Percentiles rank a stretch among this genome's conserved stretches.
These are phyloP conservation scores for Scheffersomyces segobiensis DNA, from an alignment of 1,139 yeast genomes.

Conservation along the genomic window DNA sequence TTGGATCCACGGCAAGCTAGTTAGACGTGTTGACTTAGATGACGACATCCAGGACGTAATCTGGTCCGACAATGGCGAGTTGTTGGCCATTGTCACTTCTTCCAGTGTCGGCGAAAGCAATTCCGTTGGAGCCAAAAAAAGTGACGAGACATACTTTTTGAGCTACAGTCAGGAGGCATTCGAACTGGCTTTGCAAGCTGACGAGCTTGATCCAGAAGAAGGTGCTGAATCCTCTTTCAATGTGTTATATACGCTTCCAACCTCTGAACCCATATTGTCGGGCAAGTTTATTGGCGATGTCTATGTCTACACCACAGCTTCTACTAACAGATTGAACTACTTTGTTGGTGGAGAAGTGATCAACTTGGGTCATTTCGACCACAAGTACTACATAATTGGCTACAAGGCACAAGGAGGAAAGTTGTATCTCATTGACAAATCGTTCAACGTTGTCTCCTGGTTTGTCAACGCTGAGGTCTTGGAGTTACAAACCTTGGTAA, in stretches of 20 bases:
- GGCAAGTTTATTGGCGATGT: constrained; percentile 98
- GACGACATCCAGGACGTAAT: constrained; percentile 74
- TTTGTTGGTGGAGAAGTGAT: constrained; percentile 93
- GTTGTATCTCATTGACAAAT: constrained; percentile 88
- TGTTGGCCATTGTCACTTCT: constrained; percentile 73
- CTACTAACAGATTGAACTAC: constrained; percentile 86
- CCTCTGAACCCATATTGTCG: constrained; percentile 71
- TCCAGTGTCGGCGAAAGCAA: constrained; percentile 14
- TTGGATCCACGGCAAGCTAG: constrained; percentile 86
- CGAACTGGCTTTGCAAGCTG: constrained; percentile 60
- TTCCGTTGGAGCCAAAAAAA: constrained; percentile 28
- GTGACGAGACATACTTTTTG: constrained; percentile 77
- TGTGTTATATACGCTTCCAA: constrained; percentile 73
- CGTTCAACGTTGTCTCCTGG: constrained; percentile 80
- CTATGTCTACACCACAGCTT: constrained; percentile 78
- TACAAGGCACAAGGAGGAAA: constrained; percentile 88
- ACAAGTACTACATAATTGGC: constrained; percentile 82
- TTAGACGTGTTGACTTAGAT: constrained; percentile 78
- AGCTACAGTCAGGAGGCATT: constrained; percentile 69
- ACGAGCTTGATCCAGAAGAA: constrained; percentile 70
- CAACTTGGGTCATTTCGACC: constrained; percentile 91
- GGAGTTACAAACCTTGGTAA: constrained; percentile 92
- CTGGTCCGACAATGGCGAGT: constrained; percentile 94
- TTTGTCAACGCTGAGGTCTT: constrained; percentile 79
- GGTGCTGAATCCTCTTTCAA: constrained; percentile 88